Base-by-base conservation (phyloP, 2,329 filamentous ascomycete genomes). In the Cephalotrichum gorgonifer region DNA sequence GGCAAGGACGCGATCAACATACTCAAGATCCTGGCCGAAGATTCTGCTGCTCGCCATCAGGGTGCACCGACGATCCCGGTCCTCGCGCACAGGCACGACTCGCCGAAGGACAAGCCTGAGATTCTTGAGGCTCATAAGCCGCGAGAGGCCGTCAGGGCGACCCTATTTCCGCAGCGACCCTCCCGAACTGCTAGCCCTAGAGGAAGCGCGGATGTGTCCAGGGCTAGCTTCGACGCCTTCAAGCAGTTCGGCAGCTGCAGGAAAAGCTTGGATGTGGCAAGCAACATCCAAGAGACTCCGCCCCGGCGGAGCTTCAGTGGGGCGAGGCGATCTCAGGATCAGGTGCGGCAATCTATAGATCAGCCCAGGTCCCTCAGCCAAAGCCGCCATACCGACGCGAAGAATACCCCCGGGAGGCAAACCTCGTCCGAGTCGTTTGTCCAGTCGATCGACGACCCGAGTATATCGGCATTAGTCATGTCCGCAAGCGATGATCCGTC, bases 1-100 rank as follows among this genome's bases (percentile, higher is more conserved):
- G 89, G 89, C 6, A 82, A 86, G 58, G 87, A 95, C 57, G 91
- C 88, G 14, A 79, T 95, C 54, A 80, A 83, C 45, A 77, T 93
- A 2, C 72, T 98, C 47, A 86, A 80, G 53, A 78, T 80, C 39
- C 70, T 94, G 48, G 76, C 89, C 9, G 82, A 86, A 44, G 80
- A 83, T 54, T 76, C 79, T 23, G 70, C 78, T 3, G 42, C 58
- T 49, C 64, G 71, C 45, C 64, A 72, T 20, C 27, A 49, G 33
- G 31, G 44, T 17, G 31, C n/a, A 23, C 47, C 47, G 15, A 44
- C 44, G 38, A 48, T 48, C 23, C 39, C 47, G 4, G 38, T 49
- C 30, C n/a, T 44, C 12, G 22, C 42, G 15, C 28, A 44, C 22
- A 38, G 33, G 6, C 47, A 26, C 33, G 38, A 44, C 12, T 49